Evolutionary conservation across 495 filamentous ascomycete species (phyloP), one percentile per base, ranked within the genome.

Genomic region (Xylaria acuta): DNA sequence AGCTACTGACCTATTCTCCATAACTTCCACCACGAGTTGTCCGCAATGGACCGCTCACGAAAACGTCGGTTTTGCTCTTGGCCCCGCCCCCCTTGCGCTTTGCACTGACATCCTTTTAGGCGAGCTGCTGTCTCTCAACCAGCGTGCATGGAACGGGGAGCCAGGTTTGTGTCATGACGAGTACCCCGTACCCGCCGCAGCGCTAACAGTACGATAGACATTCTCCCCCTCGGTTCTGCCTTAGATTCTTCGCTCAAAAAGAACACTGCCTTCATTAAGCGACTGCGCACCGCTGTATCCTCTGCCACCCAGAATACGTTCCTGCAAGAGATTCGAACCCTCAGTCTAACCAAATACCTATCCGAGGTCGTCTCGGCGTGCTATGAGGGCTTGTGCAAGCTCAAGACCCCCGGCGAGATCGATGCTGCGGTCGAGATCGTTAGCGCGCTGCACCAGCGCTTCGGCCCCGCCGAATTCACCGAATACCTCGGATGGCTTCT

Each of bases 211-310:
- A 27, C 18, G 73, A 51, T 75, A 97, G 95, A 92, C 84, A 82
- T 97, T 41, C 97, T 97, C 79, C 86, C 90, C 43, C 90, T 95
- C 71, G 88, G 86, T 80, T 86, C 88, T 69, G 93, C 94, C 34
- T 91, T 99, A 73, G 97, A 99, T 80, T 97, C 97, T 22, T 95
- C 95, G 40, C 87, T 99, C 76, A 98, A 97, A 86, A 99, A 98
- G 83, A 99, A 99, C 77, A 99, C 96, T 16, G 95, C 95, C 70
- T 98, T 98, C 81, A 99, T 99, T 80, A 98, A 97, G 82, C 92
- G 97, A 66, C 86, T 98, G 43, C 93, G 96, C 45, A 97, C 96
- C 36, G 93, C 94, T 51, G 91, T 98, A 72, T 94, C 89, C 70
- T 84, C 92, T 62, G 87, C 93, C 63, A 91, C 92, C 56, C 87